Evolutionary conservation across 2,329 filamentous ascomycete genomes (phyloP), one percentile per base, ranked within the genome.

Genomic region (Venturia effusa): DNA sequence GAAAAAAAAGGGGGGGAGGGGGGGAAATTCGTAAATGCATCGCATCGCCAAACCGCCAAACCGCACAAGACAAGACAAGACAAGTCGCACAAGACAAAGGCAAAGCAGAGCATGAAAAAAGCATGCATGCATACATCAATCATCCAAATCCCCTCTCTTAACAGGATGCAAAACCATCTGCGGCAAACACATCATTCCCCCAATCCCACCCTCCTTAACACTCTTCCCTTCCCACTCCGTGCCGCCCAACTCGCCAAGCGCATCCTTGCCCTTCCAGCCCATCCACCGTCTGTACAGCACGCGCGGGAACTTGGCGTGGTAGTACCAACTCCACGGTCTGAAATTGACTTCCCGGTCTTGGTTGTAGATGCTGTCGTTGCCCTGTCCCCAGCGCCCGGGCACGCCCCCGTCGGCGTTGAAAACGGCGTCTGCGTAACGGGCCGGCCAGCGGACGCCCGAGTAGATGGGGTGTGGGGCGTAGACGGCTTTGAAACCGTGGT

Each of bases 401-500:
- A 86, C 88, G 27, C 86, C 80, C 4, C 68, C 73, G 4, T 70
- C 66, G 2, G 78, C 88, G 74, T 97, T 97, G 77, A 93, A 89
- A 1, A 90, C 85, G 41, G 83, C 82, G 41, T 91, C 88, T 66
- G 94, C 83, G 71, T 92, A 92, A 62, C 85, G 83, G 1, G 84
- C 82, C 0, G 92, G 92, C 93, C 93, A 97, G 69, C 85, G 83
- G 64, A 92, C 87, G 75, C 96, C 92, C 19, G 93, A 84, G 73
- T 88, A 97, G 64, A 96, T 83, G 0, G 92, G 90, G 70, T 97
- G 93, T 0, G 93, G 93, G 2, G 87, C 91, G 68, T 88, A 96
- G 17, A 97, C 92, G 43, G 90, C 92, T 78, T 97, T 97, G 77
- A 90, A 87, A 13, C 93, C 93, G 73, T 97, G 92, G 66, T 97